Evolutionary conservation across 257 asterid species (phyloP).

Genomic region (Echium plantagineum): DNA sequence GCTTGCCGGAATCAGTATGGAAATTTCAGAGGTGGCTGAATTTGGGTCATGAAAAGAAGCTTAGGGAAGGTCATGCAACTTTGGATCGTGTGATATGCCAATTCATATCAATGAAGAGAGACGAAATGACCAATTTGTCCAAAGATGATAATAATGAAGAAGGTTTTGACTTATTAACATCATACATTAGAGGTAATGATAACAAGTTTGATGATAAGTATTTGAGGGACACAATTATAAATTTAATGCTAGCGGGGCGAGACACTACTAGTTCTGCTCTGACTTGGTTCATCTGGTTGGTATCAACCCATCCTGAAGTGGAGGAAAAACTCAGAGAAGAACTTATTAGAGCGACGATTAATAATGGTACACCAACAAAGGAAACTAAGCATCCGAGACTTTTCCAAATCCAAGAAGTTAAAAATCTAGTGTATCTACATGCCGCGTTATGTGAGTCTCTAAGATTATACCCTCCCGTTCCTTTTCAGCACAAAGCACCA

Average conservation of each 20-base stretch:
- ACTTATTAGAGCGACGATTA: conserved; percentile 7
- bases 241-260: conserved; percentile 57
- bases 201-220: conserved; percentile 22
- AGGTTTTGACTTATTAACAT: conserved; percentile 38
- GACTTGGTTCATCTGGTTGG: conserved; percentile 59
- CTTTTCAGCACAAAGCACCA: conserved; percentile 55
- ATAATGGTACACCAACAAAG: neutral
- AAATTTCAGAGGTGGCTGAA: conserved; percentile 33
- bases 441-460: conserved; percentile 50
- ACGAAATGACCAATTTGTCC: conserved; percentile 13
- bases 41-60: conserved; percentile 35
- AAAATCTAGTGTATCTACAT: conserved; percentile 38
- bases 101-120: conserved; percentile 34
- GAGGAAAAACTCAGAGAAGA: conserved; percentile 42
- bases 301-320: conserved; percentile 34
- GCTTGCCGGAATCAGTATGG: conserved; percentile 45
- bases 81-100: conserved; percentile 29
- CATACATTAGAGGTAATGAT: conserved; percentile 27
- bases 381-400: conserved; percentile 15
- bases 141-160: conserved; percentile 5
- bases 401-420: conserved; percentile 28
- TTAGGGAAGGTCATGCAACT: conserved; percentile 24
- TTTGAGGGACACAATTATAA: conserved; percentile 49
- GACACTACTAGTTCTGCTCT: conserved; percentile 62
- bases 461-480: conserved; percentile 62